phyloP scores from a whole-genome alignment of 2,329 filamentous ascomycete species.

The Colletotrichum sp. region DNA sequence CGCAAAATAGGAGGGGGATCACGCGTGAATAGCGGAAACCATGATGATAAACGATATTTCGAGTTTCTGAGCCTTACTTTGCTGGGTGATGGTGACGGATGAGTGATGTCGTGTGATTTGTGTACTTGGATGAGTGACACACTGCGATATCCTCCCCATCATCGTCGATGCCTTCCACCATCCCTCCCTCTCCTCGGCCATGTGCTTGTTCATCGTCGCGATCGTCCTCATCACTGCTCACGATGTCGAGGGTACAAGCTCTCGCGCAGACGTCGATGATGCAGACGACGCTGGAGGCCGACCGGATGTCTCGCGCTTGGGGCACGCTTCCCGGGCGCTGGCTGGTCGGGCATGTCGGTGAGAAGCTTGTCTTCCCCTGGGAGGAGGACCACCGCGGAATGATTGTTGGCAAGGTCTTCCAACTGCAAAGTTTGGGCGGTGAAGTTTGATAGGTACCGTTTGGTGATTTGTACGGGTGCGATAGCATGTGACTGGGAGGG shows the following conservation, averaged over 20 bases:
- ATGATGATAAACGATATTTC: neutral
- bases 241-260: neutral
- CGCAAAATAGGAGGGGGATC: neutral
- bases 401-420: neutral
- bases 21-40: neutral
- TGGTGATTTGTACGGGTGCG: neutral
- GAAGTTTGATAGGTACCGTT: neutral
- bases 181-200: neutral
- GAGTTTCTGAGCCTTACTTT: neutral
- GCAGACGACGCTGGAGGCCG: neutral
- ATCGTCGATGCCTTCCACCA: neutral
- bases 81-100: neutral
- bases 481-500: neutral
- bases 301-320: neutral
- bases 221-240: neutral
- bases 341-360: neutral
- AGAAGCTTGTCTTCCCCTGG: neutral
- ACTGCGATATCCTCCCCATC: neutral
- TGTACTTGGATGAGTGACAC: neutral
- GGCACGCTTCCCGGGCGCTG: neutral
- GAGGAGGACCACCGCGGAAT: neutral
- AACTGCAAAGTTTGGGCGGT: neutral
- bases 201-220: neutral
- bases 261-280: neutral
- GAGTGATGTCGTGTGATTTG: neutral